These are phyloP conservation scores for Ceratobasidium sp. DNA, from an alignment of 1,284 basidiomycete genomes.

Conservation along the genomic window DNA sequence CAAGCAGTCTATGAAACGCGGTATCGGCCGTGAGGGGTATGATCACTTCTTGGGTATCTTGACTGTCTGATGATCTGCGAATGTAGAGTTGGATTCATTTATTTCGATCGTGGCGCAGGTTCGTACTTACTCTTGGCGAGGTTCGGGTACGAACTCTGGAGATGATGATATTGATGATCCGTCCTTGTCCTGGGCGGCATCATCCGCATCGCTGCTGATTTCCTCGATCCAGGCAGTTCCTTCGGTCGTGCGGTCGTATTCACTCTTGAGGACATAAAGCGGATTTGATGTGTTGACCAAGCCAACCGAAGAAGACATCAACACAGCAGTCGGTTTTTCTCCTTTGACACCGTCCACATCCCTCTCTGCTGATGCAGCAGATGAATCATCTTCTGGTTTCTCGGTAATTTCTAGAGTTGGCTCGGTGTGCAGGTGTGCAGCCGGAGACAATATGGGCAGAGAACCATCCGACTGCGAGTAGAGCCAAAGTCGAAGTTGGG, in stretches of 20 bases:
- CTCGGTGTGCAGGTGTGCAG: neutral
- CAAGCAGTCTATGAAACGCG: constrained; percentile 82
- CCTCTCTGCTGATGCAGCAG: neutral
- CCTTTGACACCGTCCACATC: neutral
- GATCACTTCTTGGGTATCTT: constrained; percentile 63
- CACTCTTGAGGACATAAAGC: constrained; percentile 11
- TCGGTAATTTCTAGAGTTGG: neutral
- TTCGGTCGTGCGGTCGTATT: constrained; percentile 1
- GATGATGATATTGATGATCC: neutral
- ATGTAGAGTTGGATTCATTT: neutral
- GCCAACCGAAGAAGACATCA: constrained; percentile 17
- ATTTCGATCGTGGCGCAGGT: neutral
- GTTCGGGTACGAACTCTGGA: neutral
- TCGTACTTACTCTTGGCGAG: neutral
- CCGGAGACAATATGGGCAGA: neutral
- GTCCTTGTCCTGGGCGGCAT: neutral
- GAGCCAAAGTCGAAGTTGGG: constrained; percentile 62
- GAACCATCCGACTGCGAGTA: constrained; percentile 12
- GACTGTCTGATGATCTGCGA: constrained; percentile 20
- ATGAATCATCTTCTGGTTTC: neutral
- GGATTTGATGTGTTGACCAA: constrained; percentile 13
- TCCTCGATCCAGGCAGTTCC: constrained; percentile 3
- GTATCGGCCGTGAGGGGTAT: constrained; percentile 84
- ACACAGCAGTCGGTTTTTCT: neutral
- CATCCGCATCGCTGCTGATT: neutral